Percentiles rank a stretch among this genome's conserved stretches.
phyloP scores from a whole-genome alignment of 495 filamentous ascomycete species.

The Podospora sp. region DNA sequence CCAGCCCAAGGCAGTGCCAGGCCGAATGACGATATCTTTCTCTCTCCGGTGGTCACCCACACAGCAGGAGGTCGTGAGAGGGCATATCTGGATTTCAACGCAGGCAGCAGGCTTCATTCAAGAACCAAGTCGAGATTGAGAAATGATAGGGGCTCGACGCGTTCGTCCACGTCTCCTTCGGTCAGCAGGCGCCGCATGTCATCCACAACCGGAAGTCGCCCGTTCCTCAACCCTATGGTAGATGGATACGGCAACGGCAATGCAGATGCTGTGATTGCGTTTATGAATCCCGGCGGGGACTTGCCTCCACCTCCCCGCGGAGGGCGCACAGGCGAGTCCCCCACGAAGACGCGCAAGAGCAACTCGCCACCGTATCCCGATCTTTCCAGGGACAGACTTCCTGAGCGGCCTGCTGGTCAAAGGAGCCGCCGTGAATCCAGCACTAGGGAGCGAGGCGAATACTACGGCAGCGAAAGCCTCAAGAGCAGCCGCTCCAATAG shows the following conservation, averaged over 20 bases:
- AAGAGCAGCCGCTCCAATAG: constrained; percentile 21
- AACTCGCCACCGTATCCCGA: constrained; percentile 34
- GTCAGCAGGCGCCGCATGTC: constrained; percentile 22
- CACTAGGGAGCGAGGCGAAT: constrained; percentile 27
- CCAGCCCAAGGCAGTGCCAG: constrained; percentile 21
- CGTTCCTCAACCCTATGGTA: constrained; percentile 17
- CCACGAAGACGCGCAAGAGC: constrained; percentile 26
- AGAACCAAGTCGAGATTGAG: constrained; percentile 21
- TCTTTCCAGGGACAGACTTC: constrained; percentile 26
- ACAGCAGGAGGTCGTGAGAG: constrained; percentile 42
- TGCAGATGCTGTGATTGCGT: constrained; percentile 30
- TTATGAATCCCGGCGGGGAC: constrained; percentile 32
- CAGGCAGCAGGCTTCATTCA: constrained; percentile 19
- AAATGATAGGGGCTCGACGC: constrained; percentile 24
- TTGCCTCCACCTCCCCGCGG: constrained; percentile 17
- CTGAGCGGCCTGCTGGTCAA: constrained; percentile 23
- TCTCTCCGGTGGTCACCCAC: constrained; percentile 41
- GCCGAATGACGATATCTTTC: constrained; percentile 35
- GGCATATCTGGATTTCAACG: constrained; percentile 39
- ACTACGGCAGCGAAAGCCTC: constrained; percentile 28
- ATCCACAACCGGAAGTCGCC: constrained; percentile 22
- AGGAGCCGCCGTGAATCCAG: constrained; percentile 24
- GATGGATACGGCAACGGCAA: constrained; percentile 14
- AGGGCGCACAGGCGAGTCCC: constrained; percentile 16
- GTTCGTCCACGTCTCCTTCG: constrained; percentile 13